Evolutionary conservation across 371 early-diverging fungal species (phyloP).

Genomic region (Smittium culicis): DNA sequence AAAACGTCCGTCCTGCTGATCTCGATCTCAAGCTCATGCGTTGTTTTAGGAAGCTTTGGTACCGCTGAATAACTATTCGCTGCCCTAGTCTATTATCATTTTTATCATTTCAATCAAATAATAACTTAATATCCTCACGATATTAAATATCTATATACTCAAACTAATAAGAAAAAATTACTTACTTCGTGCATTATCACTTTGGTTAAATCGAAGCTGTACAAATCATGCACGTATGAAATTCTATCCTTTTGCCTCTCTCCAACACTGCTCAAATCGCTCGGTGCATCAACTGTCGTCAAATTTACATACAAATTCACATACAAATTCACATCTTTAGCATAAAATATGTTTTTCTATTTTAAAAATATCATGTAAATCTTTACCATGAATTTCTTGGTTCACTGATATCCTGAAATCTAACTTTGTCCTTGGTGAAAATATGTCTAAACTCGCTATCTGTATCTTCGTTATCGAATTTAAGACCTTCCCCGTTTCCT

Average conservation of each 20-base stretch:
- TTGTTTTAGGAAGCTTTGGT: constrained; percentile 20
- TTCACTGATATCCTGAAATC: constrained; percentile 63
- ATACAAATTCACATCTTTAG: too few relatives aligned
- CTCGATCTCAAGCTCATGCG: constrained; percentile 33
- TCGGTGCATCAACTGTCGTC: neutral
- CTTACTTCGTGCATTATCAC: constrained; percentile 33
- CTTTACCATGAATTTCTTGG: constrained; percentile 38
- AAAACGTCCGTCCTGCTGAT: constrained; percentile 20
- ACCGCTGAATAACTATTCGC: constrained; percentile 20
- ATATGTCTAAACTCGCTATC: constrained; percentile 52
- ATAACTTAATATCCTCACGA: neutral
- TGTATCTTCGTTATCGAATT: constrained; percentile 47
- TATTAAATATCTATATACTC: neutral
- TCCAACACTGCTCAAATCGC: neutral
- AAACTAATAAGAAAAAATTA: neutral
- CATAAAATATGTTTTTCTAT: too few relatives aligned
- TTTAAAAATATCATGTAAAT: too few relatives aligned
- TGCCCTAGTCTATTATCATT: constrained; percentile 15
- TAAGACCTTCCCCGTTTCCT: constrained; percentile 41
- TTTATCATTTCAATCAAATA: neutral
- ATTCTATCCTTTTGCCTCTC: constrained; percentile 60
- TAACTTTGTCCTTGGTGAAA: constrained; percentile 47
- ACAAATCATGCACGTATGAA: constrained; percentile 54
- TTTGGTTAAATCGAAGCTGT: constrained; percentile 60
- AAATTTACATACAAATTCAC: neutral